Evolutionary conservation across 495 filamentous ascomycete species (phyloP), one percentile per base, ranked within the genome.

Genomic region (Penicillium herquei): DNA sequence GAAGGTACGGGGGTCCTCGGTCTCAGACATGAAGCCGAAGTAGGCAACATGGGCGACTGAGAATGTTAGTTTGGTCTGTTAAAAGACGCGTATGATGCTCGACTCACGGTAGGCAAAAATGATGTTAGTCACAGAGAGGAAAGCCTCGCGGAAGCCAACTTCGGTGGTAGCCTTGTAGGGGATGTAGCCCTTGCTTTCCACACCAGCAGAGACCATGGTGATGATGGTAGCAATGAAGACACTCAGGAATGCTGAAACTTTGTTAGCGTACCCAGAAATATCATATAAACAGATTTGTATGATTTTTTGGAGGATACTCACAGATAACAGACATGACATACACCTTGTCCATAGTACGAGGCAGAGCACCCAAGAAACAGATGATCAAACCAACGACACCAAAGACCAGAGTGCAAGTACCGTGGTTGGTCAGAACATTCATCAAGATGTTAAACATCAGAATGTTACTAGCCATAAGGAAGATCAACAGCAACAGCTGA

Each of bases 11-110:
- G 86, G 86, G 0, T 84, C 81, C 62, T 85, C 81, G 70, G 89
- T 84, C 68, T 93, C 89, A 39, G 86, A 83, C 66, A 90, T 87
- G 71, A 92, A 86, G 46, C 77, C 81, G 71, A 92, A 89, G 69
- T 88, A 87, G 60, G 87, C 81, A 63, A 88, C 74, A 73, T 90
- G 81, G 55, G 87, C 75, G 70, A 86, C 81, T 74, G 44, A n/a
- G 49, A n/a, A 10, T 37, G 30, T 17, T 10, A 3, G 33, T 35
- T 39, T 14, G 14, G 12, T 9, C 17, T 26, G 3, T 6, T 37
- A 37, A 1, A 0, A 12, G 14, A 12, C 32, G 6, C 3, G 7
- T 13, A 6, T 0, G 14, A 17, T 5, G 30, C 30, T 30, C 14
- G 21, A 10, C 30, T 32, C 32, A 73, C 67, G 63, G 64, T 72